A percentile compares a stretch with the other conserved stretches of the same genome.
These are phyloP conservation scores for Diaporthe longicolla DNA, from an alignment of 2,329 filamentous ascomycete genomes.

Conservation along the genomic window DNA sequence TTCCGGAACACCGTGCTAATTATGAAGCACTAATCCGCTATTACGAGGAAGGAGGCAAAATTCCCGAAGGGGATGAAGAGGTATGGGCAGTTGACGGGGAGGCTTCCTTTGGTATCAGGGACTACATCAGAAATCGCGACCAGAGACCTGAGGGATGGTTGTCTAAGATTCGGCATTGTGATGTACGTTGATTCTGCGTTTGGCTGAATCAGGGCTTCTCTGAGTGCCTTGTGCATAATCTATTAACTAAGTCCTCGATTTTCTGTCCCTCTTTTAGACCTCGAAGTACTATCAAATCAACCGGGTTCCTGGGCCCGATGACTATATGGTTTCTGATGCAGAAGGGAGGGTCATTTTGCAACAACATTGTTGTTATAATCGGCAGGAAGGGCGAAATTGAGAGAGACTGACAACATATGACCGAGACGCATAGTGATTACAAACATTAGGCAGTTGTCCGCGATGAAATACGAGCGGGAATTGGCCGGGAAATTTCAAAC, in stretches of 20 bases:
- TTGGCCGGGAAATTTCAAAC: too few species aligned
- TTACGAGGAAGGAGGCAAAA: constrained; percentile 27
- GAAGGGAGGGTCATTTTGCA: constrained; percentile 12
- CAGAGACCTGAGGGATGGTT: constrained; percentile 20
- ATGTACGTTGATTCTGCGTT: constrained; percentile 3
- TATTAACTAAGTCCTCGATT: not conserved
- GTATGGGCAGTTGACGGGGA: constrained; percentile 12
- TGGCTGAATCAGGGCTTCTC: not conserved
- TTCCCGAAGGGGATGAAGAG: constrained; percentile 19
- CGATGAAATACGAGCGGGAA: too few species aligned
- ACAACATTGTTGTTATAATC: not conserved
- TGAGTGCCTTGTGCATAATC: not conserved
- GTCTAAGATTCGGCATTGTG: not conserved
- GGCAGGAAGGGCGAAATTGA: too few species aligned
- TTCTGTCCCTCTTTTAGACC: not conserved
- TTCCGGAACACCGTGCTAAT: constrained; percentile 8
- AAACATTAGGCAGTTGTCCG: too few species aligned
- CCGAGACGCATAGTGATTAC: too few species aligned
- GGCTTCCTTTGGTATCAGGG: constrained; percentile 12
- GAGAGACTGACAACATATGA: too few species aligned
- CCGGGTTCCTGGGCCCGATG: not conserved
- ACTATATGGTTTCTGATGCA: constrained; percentile 3
- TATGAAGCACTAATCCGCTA: constrained; percentile 15
- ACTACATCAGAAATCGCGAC: not conserved
- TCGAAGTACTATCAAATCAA: not conserved